Percentiles rank a stretch among this genome's conserved stretches.
These are phyloP conservation scores for Paramyrothecium roridum DNA, from an alignment of 2,329 filamentous ascomycete genomes.

Conservation along the genomic window DNA sequence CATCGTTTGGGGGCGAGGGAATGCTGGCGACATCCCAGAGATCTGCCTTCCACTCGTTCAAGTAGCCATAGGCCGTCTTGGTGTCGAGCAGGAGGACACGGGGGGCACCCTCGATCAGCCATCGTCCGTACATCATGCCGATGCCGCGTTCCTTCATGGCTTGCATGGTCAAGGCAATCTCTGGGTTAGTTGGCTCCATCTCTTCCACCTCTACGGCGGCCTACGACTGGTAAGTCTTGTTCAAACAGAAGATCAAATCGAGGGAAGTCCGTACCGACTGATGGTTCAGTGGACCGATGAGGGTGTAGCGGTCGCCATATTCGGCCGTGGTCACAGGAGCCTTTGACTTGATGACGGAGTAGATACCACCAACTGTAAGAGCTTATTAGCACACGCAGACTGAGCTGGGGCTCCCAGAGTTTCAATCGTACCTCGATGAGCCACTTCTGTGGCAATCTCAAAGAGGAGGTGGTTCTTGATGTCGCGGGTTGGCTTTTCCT, in stretches of 20 bases:
- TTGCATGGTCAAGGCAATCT: constrained; percentile 77
- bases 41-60: constrained; percentile 97
- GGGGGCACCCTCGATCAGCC: constrained; percentile 95
- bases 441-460: constrained; percentile 94
- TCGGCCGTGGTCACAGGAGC: constrained; percentile 95
- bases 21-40: constrained; percentile 92
- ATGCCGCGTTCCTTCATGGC: constrained; percentile 93
- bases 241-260: constrained; percentile 1
- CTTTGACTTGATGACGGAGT: constrained; percentile 98
- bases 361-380: constrained; percentile 84
- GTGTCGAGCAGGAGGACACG: constrained; percentile 93
- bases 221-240: constrained; percentile 40
- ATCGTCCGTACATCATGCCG: constrained; percentile 86
- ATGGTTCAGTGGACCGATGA: constrained; percentile 91
- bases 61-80: constrained; percentile 82
- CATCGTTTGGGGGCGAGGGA: constrained; percentile 85
- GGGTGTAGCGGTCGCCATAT: constrained; percentile 95
- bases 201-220: constrained; percentile 98
- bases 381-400: background rate
- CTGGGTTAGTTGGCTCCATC: constrained; percentile 77
- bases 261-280: constrained; percentile 63
- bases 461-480: constrained; percentile 96
- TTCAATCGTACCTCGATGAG: constrained; percentile 74
- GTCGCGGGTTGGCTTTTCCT: constrained; percentile 56
- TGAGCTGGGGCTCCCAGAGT: constrained; percentile 1